Evolutionary conservation across 495 filamentous ascomycete genomes (phyloP).

Genomic region (Podospora pseudopauciseta): DNA sequence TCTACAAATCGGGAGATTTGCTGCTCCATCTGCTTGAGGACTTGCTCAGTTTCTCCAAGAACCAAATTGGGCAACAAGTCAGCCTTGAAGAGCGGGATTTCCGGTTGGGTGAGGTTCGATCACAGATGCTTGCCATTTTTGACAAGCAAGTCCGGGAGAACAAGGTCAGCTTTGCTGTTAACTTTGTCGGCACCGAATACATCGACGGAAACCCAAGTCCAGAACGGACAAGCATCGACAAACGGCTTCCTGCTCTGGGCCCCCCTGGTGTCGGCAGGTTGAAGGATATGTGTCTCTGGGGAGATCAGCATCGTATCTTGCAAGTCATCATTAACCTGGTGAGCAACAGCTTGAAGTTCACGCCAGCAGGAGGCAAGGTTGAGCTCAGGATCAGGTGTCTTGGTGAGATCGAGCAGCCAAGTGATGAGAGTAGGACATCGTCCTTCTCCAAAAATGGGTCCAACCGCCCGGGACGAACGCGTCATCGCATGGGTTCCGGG

Average conservation of each 20-base stretch:
- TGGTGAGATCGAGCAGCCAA: constrained; percentile 48
- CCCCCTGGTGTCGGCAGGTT: constrained; percentile 60
- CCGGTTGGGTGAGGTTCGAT: constrained; percentile 68
- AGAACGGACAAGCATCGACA: constrained; percentile 35
- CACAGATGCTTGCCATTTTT: constrained; percentile 80
- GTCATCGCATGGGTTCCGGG: constrained; percentile 46
- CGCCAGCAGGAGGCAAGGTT: constrained; percentile 70
- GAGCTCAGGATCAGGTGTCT: constrained; percentile 69
- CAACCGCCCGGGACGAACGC: constrained; percentile 35
- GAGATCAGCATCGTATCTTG: constrained; percentile 84
- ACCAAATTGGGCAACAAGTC: constrained; percentile 79
- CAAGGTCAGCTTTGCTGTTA: constrained; percentile 65
- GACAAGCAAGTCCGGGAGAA: constrained; percentile 82
- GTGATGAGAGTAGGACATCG: constrained; percentile 45
- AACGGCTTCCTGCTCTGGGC: constrained; percentile 48
- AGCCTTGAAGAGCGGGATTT: constrained; percentile 84
- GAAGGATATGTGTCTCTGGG: constrained; percentile 74
- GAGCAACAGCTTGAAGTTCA: constrained; percentile 91
- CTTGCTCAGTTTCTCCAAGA: constrained; percentile 86
- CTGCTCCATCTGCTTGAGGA: constrained; percentile 86
- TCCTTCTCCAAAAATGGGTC: constrained; percentile 48
- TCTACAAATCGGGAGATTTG: constrained; percentile 88
- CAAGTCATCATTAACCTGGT: constrained; percentile 92
- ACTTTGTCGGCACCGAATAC: constrained; percentile 54
- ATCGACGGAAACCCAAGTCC: constrained; percentile 33